Base-by-base conservation (phyloP, 192 early-diverging fungal species). In the Geranomyces variabilis region DNA sequence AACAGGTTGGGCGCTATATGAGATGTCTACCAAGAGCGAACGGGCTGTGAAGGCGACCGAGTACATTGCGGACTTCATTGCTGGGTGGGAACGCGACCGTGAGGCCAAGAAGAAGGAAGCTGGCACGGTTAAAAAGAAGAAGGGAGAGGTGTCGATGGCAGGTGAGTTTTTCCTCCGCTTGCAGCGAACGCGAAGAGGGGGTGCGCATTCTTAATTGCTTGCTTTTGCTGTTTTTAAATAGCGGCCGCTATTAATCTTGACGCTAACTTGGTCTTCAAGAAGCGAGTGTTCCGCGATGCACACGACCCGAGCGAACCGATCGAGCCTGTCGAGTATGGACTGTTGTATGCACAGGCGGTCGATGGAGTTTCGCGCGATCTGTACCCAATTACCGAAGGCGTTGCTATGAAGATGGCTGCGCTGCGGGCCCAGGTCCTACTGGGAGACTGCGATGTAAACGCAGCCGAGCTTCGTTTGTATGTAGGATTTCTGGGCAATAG, bases 1-100 rank as follows among this genome's bases (percentile, higher is more conserved):
- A 17, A 28, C 70, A 13, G 80, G 84, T 15, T 86, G 85, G 85
- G 84, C 85, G n/a, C 60, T 86, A 13, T 86, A 77, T 67, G 76
- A 79, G 43, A 61, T 71, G 1, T 43, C 66, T n/a, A 49, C 62
- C 43, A 70, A 76, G 17, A 57, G 28, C 69, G 81, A 86, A 26
- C 51, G 65, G 21, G 77, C 77, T 13, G 61, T 86, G 19, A 82
- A 81, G 63, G 77, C 81, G n/a, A 77, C 72, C 6, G 85, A 86
- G n/a, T 86, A 86, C 57, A 65, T 86, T 24, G 61, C 75, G 15
- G 85, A 86, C 69, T 64, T 84, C 62, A 43, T 86, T 19, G 55
- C 75, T 3, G 60, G 48, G 7, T 71, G 76, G 76, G 85, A 86
- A 53, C 79, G 71, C 41, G 76, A 77, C 36, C 47, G 17, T 0